Conservation (phyloP, 352 stramenopile genomes). For the Phytopythium kandeliae region DNA sequence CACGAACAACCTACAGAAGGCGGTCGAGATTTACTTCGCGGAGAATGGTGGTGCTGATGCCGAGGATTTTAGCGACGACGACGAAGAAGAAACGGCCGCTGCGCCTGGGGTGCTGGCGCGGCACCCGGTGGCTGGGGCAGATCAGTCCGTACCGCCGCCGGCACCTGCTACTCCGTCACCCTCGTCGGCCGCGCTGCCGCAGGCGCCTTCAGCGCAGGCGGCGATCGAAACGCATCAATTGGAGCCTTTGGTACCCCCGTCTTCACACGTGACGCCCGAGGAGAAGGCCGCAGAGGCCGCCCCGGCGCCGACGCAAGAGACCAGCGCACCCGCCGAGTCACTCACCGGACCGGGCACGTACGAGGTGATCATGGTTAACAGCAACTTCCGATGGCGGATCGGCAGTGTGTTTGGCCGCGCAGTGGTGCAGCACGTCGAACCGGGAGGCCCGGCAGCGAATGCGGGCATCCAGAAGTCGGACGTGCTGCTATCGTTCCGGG, state of each 20-base stretch:
- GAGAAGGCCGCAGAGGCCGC: conserved; percentile 8
- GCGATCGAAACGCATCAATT: conserved; percentile 49
- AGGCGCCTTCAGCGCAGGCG: conserved; percentile 31
- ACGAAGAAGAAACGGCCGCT: conserved; percentile 31
- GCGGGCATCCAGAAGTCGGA: conserved; percentile 83
- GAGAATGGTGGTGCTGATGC: conserved; percentile 39
- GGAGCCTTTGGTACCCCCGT: conserved; percentile 39
- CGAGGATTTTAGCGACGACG: conserved; percentile 32
- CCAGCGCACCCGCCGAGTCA: conserved; percentile 23
- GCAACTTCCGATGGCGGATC: conserved; percentile 79
- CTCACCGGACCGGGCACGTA: conserved; percentile 65
- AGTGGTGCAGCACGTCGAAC: conserved; percentile 75
- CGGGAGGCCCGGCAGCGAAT: conserved; percentile 48
- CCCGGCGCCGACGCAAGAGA: conserved; percentile 6
- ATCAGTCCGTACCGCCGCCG: conserved; percentile 20
- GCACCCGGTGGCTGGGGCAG: conserved; percentile 4
- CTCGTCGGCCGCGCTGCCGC: conserved; percentile 27
- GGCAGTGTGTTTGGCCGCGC: conserved; percentile 78
- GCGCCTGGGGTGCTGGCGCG: conserved; percentile 4
- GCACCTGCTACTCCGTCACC: conserved; percentile 14
- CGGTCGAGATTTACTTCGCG: conserved; percentile 75
- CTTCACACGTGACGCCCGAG: not conserved
- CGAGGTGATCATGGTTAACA: conserved; percentile 74
- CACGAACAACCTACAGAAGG: conserved; percentile 68
- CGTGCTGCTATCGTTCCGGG: conserved; percentile 70